Percentiles rank a stretch among this genome's conserved stretches.
Evolutionary conservation across 202 grass and related monocot genomes (phyloP).

Genomic region (Carex sylvatica): DNA sequence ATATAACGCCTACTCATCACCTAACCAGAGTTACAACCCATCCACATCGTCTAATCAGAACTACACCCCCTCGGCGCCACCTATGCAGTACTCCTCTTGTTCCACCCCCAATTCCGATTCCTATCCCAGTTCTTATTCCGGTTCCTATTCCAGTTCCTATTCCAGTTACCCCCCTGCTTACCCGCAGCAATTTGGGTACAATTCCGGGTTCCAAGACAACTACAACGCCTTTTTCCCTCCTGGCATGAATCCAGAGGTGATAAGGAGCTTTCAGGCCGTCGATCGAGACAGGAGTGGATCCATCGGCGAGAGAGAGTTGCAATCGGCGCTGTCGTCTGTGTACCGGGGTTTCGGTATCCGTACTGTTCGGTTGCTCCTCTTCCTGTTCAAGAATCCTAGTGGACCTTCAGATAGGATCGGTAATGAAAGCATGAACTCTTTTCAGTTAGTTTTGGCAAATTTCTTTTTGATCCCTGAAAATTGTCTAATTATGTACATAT

Average conservation of each 20-base stretch:
- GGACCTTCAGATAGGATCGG: constrained; percentile 52
- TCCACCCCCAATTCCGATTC: background rate
- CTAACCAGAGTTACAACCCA: background rate
- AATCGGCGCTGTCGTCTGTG: constrained; percentile 57
- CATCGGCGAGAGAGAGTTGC: constrained; percentile 79
- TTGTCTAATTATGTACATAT: background rate
- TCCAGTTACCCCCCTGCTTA: background rate
- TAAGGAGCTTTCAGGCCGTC: constrained; percentile 61
- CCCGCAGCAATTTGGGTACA: constrained; percentile 10
- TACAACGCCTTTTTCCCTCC: constrained; percentile 45
- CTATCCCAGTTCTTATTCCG: background rate
- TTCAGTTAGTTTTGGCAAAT: background rate
- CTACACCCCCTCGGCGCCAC: constrained; percentile 8
- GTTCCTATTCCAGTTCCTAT: background rate
- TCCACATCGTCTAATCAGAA: constrained; percentile 13
- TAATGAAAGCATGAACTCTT: constrained; percentile 10
- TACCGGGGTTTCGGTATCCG: constrained; percentile 70
- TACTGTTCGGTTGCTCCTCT: constrained; percentile 73
- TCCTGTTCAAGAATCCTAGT: constrained; percentile 55
- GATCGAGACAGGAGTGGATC: constrained; percentile 73
- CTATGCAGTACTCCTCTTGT: background rate
- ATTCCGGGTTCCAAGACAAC: background rate
- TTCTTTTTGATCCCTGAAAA: background rate
- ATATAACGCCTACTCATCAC: background rate
- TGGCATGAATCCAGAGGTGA: constrained; percentile 68